These are phyloP conservation scores for Coemansia sp. DNA, from an alignment of 192 early-diverging fungal genomes.

Conservation along the genomic window DNA sequence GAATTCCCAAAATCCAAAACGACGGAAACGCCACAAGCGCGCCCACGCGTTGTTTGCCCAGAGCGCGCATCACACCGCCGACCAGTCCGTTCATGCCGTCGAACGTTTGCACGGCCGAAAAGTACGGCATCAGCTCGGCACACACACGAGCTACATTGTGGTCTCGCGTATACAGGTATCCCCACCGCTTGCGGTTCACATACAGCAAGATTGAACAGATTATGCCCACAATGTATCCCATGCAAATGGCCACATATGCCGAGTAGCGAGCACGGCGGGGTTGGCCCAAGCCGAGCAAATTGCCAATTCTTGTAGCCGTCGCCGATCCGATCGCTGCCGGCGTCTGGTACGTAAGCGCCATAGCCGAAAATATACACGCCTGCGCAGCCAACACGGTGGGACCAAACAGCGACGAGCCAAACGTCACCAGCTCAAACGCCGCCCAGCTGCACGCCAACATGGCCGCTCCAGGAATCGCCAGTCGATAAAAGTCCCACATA, in stretches of 20 bases:
- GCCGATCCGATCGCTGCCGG: constrained; percentile 71
- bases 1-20: constrained; percentile 57
- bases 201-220: constrained; percentile 63
- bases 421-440: constrained; percentile 71
- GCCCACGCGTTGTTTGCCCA: constrained; percentile 56
- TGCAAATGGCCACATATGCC: constrained; percentile 56
- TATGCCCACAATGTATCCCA: constrained; percentile 61
- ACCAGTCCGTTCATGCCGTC: constrained; percentile 63
- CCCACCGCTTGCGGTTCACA: constrained; percentile 58
- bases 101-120: constrained; percentile 37
- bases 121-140: constrained; percentile 39
- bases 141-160: constrained; percentile 31
- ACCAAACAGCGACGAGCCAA: constrained; percentile 80
- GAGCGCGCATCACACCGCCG: constrained; percentile 58
- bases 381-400: constrained; percentile 76
- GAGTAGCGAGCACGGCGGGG: constrained; percentile 59
- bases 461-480: constrained; percentile 79
- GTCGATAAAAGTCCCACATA: constrained; percentile 62
- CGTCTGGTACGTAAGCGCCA: constrained; percentile 69
- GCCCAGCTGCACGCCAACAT: constrained; percentile 88
- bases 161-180: constrained; percentile 58
- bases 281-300: constrained; percentile 63
- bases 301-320: constrained; percentile 76
- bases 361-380: constrained; percentile 71
- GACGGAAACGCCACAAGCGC: constrained; percentile 53